Conservation (phyloP, 148 eudicot genomes). For the Polygonum aviculare region DNA sequence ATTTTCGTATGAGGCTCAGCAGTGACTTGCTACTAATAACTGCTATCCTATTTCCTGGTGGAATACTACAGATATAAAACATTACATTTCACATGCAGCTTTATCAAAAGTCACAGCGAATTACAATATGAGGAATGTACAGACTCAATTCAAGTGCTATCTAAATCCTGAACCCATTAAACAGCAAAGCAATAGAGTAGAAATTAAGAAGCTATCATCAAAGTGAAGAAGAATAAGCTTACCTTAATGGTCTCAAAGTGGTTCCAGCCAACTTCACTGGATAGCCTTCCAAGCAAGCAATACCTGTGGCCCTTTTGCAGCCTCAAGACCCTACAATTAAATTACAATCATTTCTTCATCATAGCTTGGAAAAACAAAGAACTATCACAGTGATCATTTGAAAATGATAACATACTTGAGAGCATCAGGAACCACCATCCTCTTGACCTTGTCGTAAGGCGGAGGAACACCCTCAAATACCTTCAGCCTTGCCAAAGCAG, state of each 20-base stretch:
- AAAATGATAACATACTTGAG: slow-evolving; percentile 40
- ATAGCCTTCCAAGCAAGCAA: slow-evolving; percentile 61
- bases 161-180: background rate
- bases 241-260: slow-evolving; percentile 72
- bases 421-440: slow-evolving; percentile 84
- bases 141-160: background rate
- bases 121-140: background rate
- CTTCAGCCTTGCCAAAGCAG: slow-evolving; percentile 67
- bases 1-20: too few species aligned
- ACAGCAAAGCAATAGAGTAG: background rate
- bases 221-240: background rate
- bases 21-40: too few species aligned
- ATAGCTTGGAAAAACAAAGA: background rate
- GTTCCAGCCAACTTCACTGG: slow-evolving; percentile 83
- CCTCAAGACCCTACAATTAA: slow-evolving; percentile 46
- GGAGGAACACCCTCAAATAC: slow-evolving; percentile 70
- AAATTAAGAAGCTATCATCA: background rate
- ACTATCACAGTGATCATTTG: background rate
- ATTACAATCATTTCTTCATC: background rate
- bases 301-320: slow-evolving; percentile 62
- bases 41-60: background rate
- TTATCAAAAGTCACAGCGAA: too few species aligned
- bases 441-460: slow-evolving; percentile 60
- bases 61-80: too few species aligned
- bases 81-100: background rate